These are phyloP conservation scores for Aureobasidium subglaciale DNA, from an alignment of 2,329 filamentous ascomycete species.

Conservation along the genomic window DNA sequence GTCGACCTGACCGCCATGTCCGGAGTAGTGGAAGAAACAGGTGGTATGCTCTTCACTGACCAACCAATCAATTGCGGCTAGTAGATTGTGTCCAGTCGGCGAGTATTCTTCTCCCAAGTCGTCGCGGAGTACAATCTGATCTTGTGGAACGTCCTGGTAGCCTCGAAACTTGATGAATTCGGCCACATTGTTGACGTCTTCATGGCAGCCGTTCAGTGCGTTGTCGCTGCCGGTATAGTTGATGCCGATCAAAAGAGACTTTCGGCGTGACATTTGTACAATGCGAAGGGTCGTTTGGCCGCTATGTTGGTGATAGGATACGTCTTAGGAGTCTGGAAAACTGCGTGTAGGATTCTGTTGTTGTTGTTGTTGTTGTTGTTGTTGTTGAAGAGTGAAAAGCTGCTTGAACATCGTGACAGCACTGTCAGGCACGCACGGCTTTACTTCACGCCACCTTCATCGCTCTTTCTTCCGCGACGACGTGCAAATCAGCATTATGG, in stretches of 20 bases:
- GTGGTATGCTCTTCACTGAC: slow-evolving; percentile 46
- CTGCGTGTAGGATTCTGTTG: too few species aligned
- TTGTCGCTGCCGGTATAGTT: slow-evolving; percentile 43
- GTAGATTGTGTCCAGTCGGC: slow-evolving; percentile 27
- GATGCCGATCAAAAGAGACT: slow-evolving; percentile 48
- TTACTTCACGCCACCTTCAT: too few species aligned
- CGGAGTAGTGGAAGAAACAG: slow-evolving; percentile 53
- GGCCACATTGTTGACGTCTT: slow-evolving; percentile 44
- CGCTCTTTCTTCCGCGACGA: too few species aligned
- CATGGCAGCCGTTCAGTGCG: slow-evolving; percentile 41
- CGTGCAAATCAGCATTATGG: too few species aligned
- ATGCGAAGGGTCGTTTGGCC: too few species aligned
- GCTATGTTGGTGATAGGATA: neutral
- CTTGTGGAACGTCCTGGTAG: slow-evolving; percentile 35
- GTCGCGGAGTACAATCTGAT: slow-evolving; percentile 42
- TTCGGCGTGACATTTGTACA: slow-evolving; percentile 26
- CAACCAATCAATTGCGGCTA: slow-evolving; percentile 53
- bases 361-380: too few species aligned
- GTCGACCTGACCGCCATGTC: slow-evolving; percentile 50
- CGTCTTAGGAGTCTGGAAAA: too few species aligned
- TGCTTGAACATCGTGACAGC: too few species aligned
- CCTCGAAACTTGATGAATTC: slow-evolving; percentile 39
- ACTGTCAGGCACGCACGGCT: too few species aligned
- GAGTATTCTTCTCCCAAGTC: slow-evolving; percentile 28
- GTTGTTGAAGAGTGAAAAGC: too few species aligned